Evolutionary conservation across 805 yeast species (phyloP).

Genomic region (Maudiozyma barnettii): DNA sequence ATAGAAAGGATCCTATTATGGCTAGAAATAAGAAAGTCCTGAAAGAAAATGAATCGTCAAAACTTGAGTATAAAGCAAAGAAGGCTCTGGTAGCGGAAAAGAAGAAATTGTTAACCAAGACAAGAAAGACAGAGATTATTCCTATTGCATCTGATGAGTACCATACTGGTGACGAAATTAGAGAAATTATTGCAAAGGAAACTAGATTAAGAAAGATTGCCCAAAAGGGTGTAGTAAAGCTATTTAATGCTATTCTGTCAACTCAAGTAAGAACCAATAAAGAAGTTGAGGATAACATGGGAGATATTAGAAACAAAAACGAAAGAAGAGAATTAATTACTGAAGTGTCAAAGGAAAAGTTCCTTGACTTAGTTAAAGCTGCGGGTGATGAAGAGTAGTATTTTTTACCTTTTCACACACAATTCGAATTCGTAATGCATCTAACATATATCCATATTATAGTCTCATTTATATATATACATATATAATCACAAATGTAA

Average conservation of each 20-base stretch:
- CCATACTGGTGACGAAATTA: slow-evolving; percentile 30
- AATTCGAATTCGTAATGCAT: neutral
- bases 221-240: slow-evolving; percentile 76
- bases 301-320: slow-evolving; percentile 34
- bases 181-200: slow-evolving; percentile 57
- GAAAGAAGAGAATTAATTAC: slow-evolving; percentile 48
- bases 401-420: neutral
- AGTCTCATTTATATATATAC: neutral
- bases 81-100: slow-evolving; percentile 62
- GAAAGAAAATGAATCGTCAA: slow-evolving; percentile 69
- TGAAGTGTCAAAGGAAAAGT: slow-evolving; percentile 81
- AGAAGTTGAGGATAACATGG: slow-evolving; percentile 41
- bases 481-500: neutral
- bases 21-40: slow-evolving; percentile 67
- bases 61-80: slow-evolving; percentile 76
- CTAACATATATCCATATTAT: neutral
- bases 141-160: slow-evolving; percentile 49
- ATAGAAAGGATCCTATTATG: slow-evolving; percentile 81
- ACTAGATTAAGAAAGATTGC: slow-evolving; percentile 67
- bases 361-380: slow-evolving; percentile 76
- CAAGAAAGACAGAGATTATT: slow-evolving; percentile 57
- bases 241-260: slow-evolving; percentile 73
- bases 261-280: slow-evolving; percentile 58
- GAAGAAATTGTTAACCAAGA: slow-evolving; percentile 53
- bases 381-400: slow-evolving; percentile 43